phyloP scores from a whole-genome alignment of 2,329 filamentous ascomycete genomes.

The Coniella lustricola region DNA sequence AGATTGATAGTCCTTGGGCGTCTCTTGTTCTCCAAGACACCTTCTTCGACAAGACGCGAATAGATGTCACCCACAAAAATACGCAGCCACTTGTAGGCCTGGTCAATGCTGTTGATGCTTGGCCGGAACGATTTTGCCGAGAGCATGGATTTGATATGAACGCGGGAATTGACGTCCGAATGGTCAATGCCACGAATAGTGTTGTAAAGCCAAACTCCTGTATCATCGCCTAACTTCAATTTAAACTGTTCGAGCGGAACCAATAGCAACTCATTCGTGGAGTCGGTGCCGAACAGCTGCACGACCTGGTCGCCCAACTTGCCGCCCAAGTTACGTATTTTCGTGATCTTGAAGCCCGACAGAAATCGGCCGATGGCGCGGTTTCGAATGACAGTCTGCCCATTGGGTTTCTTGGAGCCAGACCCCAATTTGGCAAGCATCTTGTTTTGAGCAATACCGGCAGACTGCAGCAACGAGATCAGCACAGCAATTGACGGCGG shows the following conservation, averaged over 20 bases:
- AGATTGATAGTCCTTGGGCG: slow-evolving; percentile 80
- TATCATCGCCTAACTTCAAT: slow-evolving; percentile 73
- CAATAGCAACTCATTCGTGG: slow-evolving; percentile 65
- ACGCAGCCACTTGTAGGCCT: slow-evolving; percentile 76
- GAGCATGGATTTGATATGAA: slow-evolving; percentile 94
- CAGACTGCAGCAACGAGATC: slow-evolving; percentile 26
- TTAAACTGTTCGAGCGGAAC: slow-evolving; percentile 71
- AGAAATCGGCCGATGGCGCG: slow-evolving; percentile 76
- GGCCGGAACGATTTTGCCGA: slow-evolving; percentile 94
- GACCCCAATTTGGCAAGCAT: slow-evolving; percentile 93
- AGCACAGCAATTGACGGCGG: too few species aligned
- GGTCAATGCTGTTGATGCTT: slow-evolving; percentile 67
- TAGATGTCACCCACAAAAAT: slow-evolving; percentile 93
- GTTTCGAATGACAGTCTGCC: slow-evolving; percentile 88
- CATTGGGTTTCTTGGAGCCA: slow-evolving; percentile 85
- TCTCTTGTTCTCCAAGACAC: slow-evolving; percentile 77
- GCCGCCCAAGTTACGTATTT: slow-evolving; percentile 89
- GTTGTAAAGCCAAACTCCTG: slow-evolving; percentile 76
- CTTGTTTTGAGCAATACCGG: slow-evolving; percentile 83
- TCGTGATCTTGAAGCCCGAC: slow-evolving; percentile 81
- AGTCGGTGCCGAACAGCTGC: slow-evolving; percentile 73
- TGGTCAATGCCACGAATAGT: slow-evolving; percentile 78
- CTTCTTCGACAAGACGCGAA: slow-evolving; percentile 82
- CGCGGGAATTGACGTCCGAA: slow-evolving; percentile 83
- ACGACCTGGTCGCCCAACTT: slow-evolving; percentile 86